Base-by-base conservation (phyloP, 352 stramenopile species). In the Globisporangium acanthophoron region DNA sequence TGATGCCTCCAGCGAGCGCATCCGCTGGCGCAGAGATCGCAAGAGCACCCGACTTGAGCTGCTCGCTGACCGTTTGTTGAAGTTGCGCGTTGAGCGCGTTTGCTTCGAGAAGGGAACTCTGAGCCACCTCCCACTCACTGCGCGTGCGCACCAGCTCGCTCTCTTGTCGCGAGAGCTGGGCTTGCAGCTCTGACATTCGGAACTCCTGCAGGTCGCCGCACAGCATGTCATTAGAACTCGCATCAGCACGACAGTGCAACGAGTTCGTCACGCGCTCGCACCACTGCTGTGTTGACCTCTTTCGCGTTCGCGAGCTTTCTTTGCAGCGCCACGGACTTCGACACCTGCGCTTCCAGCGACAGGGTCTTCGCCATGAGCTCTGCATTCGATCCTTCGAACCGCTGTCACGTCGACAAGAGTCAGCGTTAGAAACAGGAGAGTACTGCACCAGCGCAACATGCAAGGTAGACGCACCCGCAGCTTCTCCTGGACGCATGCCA, bases 261-360 rank as follows among this genome's bases (percentile, higher is more conserved):
- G 12, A 18, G 7, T 3, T 33, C 13, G 11, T 6, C 12, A 27
- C 8, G 18, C 16, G n/a, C 27, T 65, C 51, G n/a, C 27, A 92
- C 83, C 74, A 85, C 63, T 18, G 59, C 59, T 24, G 83, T 88
- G 52, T 87, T 90, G 2, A 67, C 50, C 29, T 82, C 73, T 54
- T 93, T 93, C 0, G 79, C 76, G 18, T 93, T 73, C 13, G 75
- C 61, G 3, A 93, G 70, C 33, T 88, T 90, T 18, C 80, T 69
- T 48, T 91, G 76, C 12, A 88, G 69, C 5, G 63, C 60, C 11
- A 66, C 50, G n/a, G 67, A 41, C 65, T 85, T 89, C 20, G 59
- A 52, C 2, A 85, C 20, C 5, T 87, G 62, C 24, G 57, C 70
- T 53, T 90, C 81, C 24, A 90, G 59, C 0, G n/a, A 57, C n/a